Percentiles rank a stretch among this genome's conserved stretches.
Conservation (phyloP, 352 stramenopile genomes). For the Phytophthora pini region DNA sequence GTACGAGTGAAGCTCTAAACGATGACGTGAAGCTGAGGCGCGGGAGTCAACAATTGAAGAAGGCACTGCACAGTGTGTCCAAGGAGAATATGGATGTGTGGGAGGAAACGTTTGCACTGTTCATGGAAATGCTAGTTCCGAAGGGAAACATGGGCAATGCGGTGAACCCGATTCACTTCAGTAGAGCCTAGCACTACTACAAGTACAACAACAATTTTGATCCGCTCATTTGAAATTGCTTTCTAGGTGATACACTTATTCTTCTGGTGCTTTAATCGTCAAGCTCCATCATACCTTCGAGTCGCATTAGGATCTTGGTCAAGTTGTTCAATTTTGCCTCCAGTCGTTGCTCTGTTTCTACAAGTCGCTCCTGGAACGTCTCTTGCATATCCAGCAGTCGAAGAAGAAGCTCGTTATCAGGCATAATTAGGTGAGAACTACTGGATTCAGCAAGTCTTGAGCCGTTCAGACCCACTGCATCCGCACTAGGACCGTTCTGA, state of each 20-base stretch:
- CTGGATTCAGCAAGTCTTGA: constrained; percentile 7
- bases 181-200: too few species aligned
- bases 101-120: constrained; percentile 51
- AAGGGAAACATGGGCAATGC: constrained; percentile 39
- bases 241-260: background rate
- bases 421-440: constrained; percentile 23
- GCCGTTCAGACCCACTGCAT: constrained; percentile 7
- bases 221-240: too few species aligned
- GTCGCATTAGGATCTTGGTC: constrained; percentile 69
- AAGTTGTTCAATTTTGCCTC: constrained; percentile 74
- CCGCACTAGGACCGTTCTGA: constrained; percentile 15
- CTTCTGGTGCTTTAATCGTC: constrained; percentile 38
- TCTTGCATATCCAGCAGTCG: constrained; percentile 68
- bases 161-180: too few species aligned
- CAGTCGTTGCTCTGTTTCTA: constrained; percentile 71
- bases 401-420: constrained; percentile 54
- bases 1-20: background rate
- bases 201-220: too few species aligned
- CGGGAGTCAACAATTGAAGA: constrained; percentile 23
- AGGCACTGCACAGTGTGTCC: constrained; percentile 14
- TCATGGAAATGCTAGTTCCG: constrained; percentile 55
- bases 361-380: constrained; percentile 58
- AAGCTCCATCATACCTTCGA: constrained; percentile 66
- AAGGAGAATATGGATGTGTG: constrained; percentile 34
- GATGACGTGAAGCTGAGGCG: constrained; percentile 18